These are phyloP conservation scores for Balamuthia mandrillaris DNA, from an alignment of 208 protist species.

Conservation along the genomic window DNA sequence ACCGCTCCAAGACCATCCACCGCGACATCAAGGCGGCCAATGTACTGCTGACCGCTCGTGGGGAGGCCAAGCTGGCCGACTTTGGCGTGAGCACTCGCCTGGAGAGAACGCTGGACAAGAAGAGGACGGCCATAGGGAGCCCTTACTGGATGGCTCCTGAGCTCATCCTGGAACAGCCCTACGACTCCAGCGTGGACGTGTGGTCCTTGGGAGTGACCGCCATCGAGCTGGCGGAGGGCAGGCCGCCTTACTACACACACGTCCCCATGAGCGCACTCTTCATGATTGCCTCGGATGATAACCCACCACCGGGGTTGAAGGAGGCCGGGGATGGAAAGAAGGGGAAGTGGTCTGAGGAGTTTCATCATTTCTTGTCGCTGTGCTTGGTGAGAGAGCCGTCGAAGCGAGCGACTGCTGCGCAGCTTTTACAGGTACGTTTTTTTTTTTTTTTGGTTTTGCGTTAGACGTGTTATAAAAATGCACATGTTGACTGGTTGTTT, in stretches of 20 bases:
- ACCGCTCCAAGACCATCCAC: slow-evolving; percentile 52
- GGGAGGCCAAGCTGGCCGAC: slow-evolving; percentile 49
- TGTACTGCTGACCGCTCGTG: slow-evolving; percentile 24
- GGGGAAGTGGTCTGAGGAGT: too few relatives aligned
- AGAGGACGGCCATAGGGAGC: slow-evolving; percentile 46
- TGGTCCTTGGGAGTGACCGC: slow-evolving; percentile 13
- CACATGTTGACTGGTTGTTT: too few relatives aligned
- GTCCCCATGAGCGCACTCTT: too few relatives aligned
- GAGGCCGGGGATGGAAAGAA: too few relatives aligned
- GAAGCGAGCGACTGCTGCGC: too few relatives aligned
- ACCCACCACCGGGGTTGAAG: too few relatives aligned
- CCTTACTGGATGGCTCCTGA: slow-evolving; percentile 70
- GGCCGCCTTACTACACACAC: slow-evolving; percentile 15
- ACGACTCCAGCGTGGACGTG: slow-evolving; percentile 37
- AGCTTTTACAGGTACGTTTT: too few relatives aligned
- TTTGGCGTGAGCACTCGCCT: slow-evolving; percentile 55
- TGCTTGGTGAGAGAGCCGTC: too few relatives aligned
- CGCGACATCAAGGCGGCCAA: slow-evolving; percentile 63
- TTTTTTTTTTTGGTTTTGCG: too few relatives aligned
- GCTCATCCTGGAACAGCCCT: slow-evolving; percentile 54
- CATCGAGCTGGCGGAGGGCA: slow-evolving; percentile 14
- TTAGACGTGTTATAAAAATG: too few relatives aligned
- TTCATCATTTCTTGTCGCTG: too few relatives aligned
- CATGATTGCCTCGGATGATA: too few relatives aligned
- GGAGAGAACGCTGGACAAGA: slow-evolving; percentile 30